Conservation (phyloP, 2,329 filamentous ascomycete species). For the Sclerotinia nivalis region DNA sequence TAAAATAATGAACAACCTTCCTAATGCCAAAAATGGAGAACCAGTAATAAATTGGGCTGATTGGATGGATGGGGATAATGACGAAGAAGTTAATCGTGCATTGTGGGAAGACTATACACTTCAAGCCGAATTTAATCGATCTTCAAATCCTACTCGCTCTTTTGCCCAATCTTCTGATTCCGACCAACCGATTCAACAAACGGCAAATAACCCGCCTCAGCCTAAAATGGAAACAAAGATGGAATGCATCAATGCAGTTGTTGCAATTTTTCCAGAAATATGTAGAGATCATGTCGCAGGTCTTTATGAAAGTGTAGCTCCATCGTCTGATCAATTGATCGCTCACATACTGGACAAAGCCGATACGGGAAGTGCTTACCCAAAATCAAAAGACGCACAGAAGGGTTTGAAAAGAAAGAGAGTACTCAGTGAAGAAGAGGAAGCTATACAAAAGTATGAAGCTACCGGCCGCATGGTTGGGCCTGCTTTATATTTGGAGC, state of each 20-base stretch:
- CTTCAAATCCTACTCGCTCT: not conserved
- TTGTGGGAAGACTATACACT: not conserved
- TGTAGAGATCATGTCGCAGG: conserved; percentile 45
- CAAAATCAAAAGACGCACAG: conserved; percentile 45
- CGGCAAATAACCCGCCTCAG: not conserved
- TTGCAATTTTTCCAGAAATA: conserved; percentile 51
- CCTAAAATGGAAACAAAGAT: conserved; percentile 22
- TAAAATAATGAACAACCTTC: not conserved
- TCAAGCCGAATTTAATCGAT: not conserved
- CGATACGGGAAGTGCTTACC: conserved; percentile 45
- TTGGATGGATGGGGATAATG: conserved; percentile 8
- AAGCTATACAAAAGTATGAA: conserved; percentile 41
- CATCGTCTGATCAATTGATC: conserved; percentile 37
- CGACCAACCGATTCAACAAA: not conserved
- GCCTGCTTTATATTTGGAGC: conserved; percentile 18
- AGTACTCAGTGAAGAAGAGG: conserved; percentile 42
- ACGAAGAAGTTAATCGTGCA: conserved; percentile 9
- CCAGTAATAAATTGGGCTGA: not conserved
- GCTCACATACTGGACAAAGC: conserved; percentile 47
- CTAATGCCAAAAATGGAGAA: not conserved
- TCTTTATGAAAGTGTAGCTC: conserved; percentile 41
- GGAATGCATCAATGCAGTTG: conserved; percentile 43
- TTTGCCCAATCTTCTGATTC: not conserved
- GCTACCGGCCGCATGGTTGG: conserved; percentile 35
- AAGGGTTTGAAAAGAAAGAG: conserved; percentile 43